Conservation (phyloP, 139 green algal species). For the Nannochloris sp. region DNA sequence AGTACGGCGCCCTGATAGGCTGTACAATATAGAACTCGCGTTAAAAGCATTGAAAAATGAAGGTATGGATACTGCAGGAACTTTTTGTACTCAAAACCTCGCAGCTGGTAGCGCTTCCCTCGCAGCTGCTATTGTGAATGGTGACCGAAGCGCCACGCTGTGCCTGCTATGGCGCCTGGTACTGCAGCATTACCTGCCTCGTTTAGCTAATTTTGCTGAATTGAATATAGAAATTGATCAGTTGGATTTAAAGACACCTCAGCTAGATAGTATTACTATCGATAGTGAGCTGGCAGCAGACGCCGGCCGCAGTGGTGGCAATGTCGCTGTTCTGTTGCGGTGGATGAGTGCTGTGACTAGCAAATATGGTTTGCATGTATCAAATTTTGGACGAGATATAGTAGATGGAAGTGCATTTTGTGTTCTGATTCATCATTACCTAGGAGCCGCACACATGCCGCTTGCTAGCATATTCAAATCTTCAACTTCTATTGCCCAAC, state of each 20-base stretch:
- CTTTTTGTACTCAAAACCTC: background rate
- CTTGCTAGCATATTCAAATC: slow-evolving; percentile 26
- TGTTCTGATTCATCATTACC: slow-evolving; percentile 62
- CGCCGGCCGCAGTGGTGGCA: background rate
- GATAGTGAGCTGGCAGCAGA: background rate
- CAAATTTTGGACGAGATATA: slow-evolving; percentile 56
- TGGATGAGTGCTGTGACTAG: slow-evolving; percentile 63
- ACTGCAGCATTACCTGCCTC: slow-evolving; percentile 35
- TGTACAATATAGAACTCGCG: slow-evolving; percentile 50
- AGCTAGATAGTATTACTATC: slow-evolving; percentile 1
- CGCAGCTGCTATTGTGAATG: slow-evolving; percentile 51
- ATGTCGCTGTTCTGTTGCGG: slow-evolving; percentile 41
- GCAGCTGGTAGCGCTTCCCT: background rate
- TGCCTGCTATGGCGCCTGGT: slow-evolving; percentile 51
- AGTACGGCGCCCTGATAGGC: slow-evolving; percentile 31
- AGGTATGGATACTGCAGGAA: slow-evolving; percentile 3
- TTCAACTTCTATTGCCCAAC: no score
- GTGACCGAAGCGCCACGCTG: slow-evolving; percentile 51
- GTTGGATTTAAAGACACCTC: no score
- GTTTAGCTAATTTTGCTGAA: slow-evolving; percentile 8
- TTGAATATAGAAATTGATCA: slow-evolving; percentile 32
- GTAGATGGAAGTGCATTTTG: slow-evolving; percentile 68
- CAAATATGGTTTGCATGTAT: slow-evolving; percentile 39
- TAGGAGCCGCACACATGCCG: slow-evolving; percentile 38
- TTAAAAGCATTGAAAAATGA: slow-evolving; percentile 17